Conservation (phyloP, 129 eudicot genomes). For the Apium graveolens region DNA sequence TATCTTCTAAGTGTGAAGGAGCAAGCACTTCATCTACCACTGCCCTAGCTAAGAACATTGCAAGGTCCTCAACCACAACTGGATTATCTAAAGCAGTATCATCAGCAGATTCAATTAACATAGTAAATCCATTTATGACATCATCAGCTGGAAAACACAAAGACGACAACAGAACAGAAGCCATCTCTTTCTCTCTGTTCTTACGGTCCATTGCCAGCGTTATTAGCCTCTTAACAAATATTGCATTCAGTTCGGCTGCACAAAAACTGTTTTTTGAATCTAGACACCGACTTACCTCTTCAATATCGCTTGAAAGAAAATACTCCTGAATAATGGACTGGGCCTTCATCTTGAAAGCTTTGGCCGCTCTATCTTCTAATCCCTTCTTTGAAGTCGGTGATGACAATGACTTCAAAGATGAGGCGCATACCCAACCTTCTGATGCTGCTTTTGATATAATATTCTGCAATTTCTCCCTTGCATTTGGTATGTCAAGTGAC, state of each 20-base stretch:
- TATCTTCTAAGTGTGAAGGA: slow-evolving; percentile 75
- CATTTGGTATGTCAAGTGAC: slow-evolving; percentile 86
- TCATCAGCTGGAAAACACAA: slow-evolving; percentile 76
- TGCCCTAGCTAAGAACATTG: slow-evolving; percentile 81
- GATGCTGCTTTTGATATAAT: slow-evolving; percentile 85
- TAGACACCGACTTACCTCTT: slow-evolving; percentile 57
- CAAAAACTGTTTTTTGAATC: slow-evolving; percentile 46
- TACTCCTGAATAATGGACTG: slow-evolving; percentile 73
- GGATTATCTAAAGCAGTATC: slow-evolving; percentile 86
- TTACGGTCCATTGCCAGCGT: slow-evolving; percentile 86
- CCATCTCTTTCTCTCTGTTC: slow-evolving; percentile 95
- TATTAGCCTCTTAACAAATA: slow-evolving; percentile 65
- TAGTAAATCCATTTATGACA: slow-evolving; percentile 63
- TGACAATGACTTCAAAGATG: slow-evolving; percentile 54
- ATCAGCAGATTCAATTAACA: slow-evolving; percentile 81
- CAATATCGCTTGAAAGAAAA: slow-evolving; percentile 65
- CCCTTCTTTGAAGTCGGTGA: slow-evolving; percentile 27
- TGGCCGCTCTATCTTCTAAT: slow-evolving; percentile 46
- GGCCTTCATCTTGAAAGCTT: slow-evolving; percentile 60
- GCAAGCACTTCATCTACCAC: slow-evolving; percentile 84
- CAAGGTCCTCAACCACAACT: slow-evolving; percentile 72
- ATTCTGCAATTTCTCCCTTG: slow-evolving; percentile 55
- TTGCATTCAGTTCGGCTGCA: slow-evolving; percentile 54
- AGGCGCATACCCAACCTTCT: slow-evolving; percentile 86
- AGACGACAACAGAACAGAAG: slow-evolving; percentile 70